Base-by-base conservation (phyloP, 768 basidiomycete genomes). In the Pholiota conissans region DNA sequence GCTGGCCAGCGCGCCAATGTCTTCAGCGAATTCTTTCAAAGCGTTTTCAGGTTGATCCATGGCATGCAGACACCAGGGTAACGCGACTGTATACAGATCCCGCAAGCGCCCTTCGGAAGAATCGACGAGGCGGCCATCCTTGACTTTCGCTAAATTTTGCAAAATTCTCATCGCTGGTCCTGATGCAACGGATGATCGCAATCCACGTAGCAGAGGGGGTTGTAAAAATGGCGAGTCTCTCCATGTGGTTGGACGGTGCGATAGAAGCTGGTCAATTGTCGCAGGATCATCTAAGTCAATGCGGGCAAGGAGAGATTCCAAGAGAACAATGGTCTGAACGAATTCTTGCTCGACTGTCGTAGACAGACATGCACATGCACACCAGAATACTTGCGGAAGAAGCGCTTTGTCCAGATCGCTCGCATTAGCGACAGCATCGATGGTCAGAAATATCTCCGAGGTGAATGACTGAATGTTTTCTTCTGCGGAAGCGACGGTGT, bases 21-120 rank as follows among this genome's bases (percentile, higher is more conserved):
- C 83, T 51, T 83, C 78, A 1, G 93, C 90, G 67, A 95, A 90
- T 20, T 78, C 80, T 55, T 83, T 82, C 40, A 95, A 71, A 11
- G 78, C 68, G 32, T 81, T 80, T 59, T 90, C 86, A 28, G 80
- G 70, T 26, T 74, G 74, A 47, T 90, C 90, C 86, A 94, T 91
- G 6, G 88, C 86, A 52, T 89, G 85, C 26, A 97, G 72, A 71
- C 91, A 95, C 88, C 90, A 94, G 0, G 95, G 93, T n/a, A 98
- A 74, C 2, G 85, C 84, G 5, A 89, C 74, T 0, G 92, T 85
- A 69, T 94, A 94, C 30, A 93, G 72, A 65, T 92, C 90, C n/a
- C 90, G 84, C 30, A 94, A 76, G 35, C 91, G 87, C 24, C 83
- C 84, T 28, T 82, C 81, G 1, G 87, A 80, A 34, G 83, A 71